Percentiles rank a stretch among this genome's conserved stretches.
Evolutionary conservation across 345 rosid genomes (phyloP).

Genomic region (Carallia brachiata): DNA sequence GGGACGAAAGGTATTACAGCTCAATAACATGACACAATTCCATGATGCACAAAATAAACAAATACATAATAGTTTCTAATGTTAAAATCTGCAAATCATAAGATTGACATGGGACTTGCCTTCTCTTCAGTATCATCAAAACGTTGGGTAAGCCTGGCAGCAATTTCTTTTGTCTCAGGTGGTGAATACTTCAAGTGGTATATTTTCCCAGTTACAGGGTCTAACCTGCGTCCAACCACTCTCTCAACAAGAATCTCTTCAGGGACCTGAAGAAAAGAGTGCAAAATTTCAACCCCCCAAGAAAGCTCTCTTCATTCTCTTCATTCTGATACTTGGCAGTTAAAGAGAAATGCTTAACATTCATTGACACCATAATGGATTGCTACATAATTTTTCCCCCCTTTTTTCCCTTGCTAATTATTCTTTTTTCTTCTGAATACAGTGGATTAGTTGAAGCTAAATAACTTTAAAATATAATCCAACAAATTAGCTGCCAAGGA

Average conservation of each 20-base stretch:
- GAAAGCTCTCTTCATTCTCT: too few species aligned
- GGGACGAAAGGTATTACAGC: neutral
- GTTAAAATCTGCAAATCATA: conserved; percentile 2
- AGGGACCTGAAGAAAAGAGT: conserved; percentile 57
- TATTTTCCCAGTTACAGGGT: conserved; percentile 91
- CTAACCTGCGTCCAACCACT: conserved; percentile 87
- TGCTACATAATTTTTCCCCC: neutral
- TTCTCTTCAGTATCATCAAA: conserved; percentile 96
- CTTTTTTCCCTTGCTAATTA: neutral
- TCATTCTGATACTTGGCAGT: too few species aligned
- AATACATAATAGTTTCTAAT: neutral
- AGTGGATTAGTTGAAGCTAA: neutral
- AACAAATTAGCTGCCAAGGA: neutral
- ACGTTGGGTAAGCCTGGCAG: conserved; percentile 80
- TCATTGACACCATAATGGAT: neutral
- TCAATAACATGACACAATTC: neutral
- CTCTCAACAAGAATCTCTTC: conserved; percentile 90
- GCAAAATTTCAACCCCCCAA: neutral
- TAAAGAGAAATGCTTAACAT: too few species aligned
- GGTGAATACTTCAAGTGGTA: conserved; percentile 91
- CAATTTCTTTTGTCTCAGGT: conserved; percentile 82
- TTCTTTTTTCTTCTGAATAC: neutral
- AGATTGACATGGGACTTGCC: conserved; percentile 41
- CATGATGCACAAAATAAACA: neutral
- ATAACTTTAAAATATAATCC: neutral